These are phyloP conservation scores for Botrytis galanthina DNA, from an alignment of 2,329 filamentous ascomycete genomes.

Conservation along the genomic window DNA sequence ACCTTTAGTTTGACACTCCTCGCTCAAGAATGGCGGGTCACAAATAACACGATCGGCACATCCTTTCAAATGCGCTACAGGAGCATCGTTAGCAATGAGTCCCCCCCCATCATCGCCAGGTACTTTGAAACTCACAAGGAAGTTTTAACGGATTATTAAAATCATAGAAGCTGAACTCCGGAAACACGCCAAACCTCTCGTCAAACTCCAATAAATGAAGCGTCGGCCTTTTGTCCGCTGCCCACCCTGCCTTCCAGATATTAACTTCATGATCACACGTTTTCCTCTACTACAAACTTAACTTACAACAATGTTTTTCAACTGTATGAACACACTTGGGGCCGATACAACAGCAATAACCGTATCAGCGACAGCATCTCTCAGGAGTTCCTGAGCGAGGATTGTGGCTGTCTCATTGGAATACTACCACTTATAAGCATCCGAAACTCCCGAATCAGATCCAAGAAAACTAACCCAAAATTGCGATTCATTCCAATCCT, in stretches of 20 bases:
- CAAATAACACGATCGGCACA: conserved; percentile 67
- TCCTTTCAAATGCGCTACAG: conserved; percentile 55
- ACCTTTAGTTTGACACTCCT: conserved; percentile 80
- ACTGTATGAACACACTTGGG: conserved; percentile 72
- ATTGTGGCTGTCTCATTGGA: conserved; percentile 66
- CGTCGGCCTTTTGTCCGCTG: conserved; percentile 49
- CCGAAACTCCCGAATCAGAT: background rate
- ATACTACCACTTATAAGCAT: conserved; percentile 49
- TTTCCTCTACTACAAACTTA: background rate
- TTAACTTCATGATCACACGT: conserved; percentile 14
- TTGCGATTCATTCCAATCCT: conserved; percentile 82
- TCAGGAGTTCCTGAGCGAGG: conserved; percentile 64
- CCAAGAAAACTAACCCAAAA: conserved; percentile 64
- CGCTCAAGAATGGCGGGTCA: conserved; percentile 77
- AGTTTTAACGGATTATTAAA: conserved; percentile 66
- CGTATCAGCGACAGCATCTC: conserved; percentile 54
- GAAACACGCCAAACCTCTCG: conserved; percentile 68
- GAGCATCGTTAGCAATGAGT: conserved; percentile 2
- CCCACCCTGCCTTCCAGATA: conserved; percentile 25
- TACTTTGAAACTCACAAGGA: conserved; percentile 45
- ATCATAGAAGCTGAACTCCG: conserved; percentile 73
- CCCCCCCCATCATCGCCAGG: background rate
- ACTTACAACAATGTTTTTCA: conserved; percentile 59
- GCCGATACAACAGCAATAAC: conserved; percentile 69
- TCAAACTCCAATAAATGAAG: conserved; percentile 73